A percentile compares a stretch with the other conserved stretches of the same genome.
Conservation (phyloP, 192 early-diverging fungal genomes). For the Coemansia sp. region DNA sequence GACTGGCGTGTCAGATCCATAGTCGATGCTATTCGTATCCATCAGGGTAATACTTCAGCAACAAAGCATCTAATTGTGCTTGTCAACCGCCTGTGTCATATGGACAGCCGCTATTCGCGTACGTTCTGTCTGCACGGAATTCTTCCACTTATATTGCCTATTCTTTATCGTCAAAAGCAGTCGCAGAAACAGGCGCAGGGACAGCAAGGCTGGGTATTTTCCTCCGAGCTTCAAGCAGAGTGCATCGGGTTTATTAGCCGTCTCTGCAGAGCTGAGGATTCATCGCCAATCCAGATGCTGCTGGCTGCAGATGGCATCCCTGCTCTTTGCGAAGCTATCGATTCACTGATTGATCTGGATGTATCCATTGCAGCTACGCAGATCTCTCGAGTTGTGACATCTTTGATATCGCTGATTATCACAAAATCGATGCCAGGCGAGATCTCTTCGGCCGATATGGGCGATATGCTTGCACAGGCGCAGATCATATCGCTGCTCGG, state of each 20-base stretch:
- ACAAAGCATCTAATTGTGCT: slow-evolving; percentile 40
- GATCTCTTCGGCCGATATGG: slow-evolving; percentile 32
- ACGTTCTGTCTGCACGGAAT: slow-evolving; percentile 49
- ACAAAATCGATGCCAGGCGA: slow-evolving; percentile 41
- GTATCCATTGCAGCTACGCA: slow-evolving; percentile 28
- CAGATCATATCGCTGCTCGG: slow-evolving; percentile 23
- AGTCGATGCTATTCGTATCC: slow-evolving; percentile 42
- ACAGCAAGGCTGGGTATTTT: neutral
- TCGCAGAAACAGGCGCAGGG: neutral
- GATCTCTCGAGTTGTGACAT: slow-evolving; percentile 42
- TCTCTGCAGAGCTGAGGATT: slow-evolving; percentile 39
- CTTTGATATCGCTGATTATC: slow-evolving; percentile 36
- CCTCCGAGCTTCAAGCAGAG: slow-evolving; percentile 37
- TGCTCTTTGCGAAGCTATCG: slow-evolving; percentile 34
- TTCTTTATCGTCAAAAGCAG: slow-evolving; percentile 17
- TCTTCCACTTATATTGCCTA: slow-evolving; percentile 36
- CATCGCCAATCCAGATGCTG: slow-evolving; percentile 45
- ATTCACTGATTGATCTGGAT: slow-evolving; percentile 30
- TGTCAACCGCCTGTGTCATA: slow-evolving; percentile 47
- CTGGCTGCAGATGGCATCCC: slow-evolving; percentile 47
- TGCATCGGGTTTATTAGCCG: slow-evolving; percentile 37
- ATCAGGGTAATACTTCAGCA: slow-evolving; percentile 26
- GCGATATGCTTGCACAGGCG: slow-evolving; percentile 39
- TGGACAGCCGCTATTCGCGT: slow-evolving; percentile 38
- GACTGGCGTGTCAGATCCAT: slow-evolving; percentile 52